These are phyloP conservation scores for Pichia sp. DNA, from an alignment of 1,139 yeast species.

Conservation along the genomic window DNA sequence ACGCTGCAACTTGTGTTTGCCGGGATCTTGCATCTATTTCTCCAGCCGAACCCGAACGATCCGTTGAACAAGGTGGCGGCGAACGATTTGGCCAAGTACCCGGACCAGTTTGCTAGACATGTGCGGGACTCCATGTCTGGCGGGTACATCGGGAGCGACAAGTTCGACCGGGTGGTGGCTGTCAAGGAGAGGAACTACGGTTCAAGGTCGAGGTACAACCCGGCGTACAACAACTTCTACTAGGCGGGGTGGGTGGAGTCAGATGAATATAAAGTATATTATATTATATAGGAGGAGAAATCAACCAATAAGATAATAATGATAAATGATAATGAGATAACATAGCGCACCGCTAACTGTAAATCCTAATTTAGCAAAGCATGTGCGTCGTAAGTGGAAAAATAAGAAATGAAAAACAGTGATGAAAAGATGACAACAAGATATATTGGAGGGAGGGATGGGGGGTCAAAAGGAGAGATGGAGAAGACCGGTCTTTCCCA, in stretches of 20 bases:
- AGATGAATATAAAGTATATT: background rate
- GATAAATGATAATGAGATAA: background rate
- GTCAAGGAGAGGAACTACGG: background rate
- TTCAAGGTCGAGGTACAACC: background rate
- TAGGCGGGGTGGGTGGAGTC: background rate
- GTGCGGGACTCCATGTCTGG: slow-evolving; percentile 74
- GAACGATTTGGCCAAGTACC: slow-evolving; percentile 57
- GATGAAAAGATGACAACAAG: background rate
- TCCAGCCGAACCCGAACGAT: slow-evolving; percentile 89
- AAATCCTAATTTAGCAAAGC: slow-evolving; percentile 1
- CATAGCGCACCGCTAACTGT: background rate
- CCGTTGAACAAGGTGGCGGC: slow-evolving; percentile 94
- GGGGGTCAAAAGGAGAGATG: background rate
- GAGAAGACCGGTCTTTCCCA: background rate
- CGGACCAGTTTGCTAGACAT: slow-evolving; percentile 49
- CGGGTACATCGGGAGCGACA: slow-evolving; percentile 51
- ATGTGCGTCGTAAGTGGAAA: background rate
- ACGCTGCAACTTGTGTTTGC: slow-evolving; percentile 76
- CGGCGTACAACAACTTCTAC: slow-evolving; percentile 1
- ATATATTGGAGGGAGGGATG: background rate
- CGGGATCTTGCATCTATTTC: slow-evolving; percentile 78
- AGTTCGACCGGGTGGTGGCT: slow-evolving; percentile 54
- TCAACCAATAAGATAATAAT: background rate
- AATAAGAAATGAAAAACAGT: background rate
- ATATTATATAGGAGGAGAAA: background rate